Conservation (phyloP, 768 basidiomycete species). For the Amanita pallidorosea region DNA sequence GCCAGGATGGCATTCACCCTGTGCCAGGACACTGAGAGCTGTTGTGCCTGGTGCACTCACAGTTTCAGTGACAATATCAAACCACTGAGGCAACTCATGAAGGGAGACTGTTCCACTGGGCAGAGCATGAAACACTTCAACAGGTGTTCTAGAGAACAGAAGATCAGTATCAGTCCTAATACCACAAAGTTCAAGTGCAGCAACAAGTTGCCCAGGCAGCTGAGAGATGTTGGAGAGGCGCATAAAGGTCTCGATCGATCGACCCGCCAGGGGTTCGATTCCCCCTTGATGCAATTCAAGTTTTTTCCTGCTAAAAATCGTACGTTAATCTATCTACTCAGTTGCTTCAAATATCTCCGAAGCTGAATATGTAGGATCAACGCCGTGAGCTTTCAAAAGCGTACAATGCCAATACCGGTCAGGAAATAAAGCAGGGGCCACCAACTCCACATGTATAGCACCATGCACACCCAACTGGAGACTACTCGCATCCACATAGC, state of each 20-base stretch:
- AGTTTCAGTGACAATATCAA: constrained; percentile 25
- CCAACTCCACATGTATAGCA: constrained; percentile 79
- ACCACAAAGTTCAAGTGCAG: constrained; percentile 32
- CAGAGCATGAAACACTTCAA: constrained; percentile 41
- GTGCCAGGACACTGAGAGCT: constrained; percentile 18
- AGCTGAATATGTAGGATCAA: constrained; percentile 2
- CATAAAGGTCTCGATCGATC: constrained; percentile 29
- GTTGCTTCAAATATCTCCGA: constrained; percentile 12
- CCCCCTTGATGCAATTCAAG: constrained; percentile 40
- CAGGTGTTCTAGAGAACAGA: constrained; percentile 34
- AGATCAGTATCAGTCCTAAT: constrained; percentile 51
- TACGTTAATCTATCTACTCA: background rate
- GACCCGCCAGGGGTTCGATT: constrained; percentile 88
- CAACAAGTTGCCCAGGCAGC: constrained; percentile 34
- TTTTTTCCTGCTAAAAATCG: background rate
- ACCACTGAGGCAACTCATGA: constrained; percentile 33
- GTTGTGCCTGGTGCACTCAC: constrained; percentile 33
- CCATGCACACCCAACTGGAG: constrained; percentile 89
- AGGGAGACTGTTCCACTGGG: constrained; percentile 38
- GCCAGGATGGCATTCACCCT: constrained; percentile 15
- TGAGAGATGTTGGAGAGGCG: constrained; percentile 25
- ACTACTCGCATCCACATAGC: constrained; percentile 99
- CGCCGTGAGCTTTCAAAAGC: background rate
- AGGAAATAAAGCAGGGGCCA: constrained; percentile 86
- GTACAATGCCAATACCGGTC: constrained; percentile 54